A percentile compares a stretch with the other conserved stretches of the same genome.
Evolutionary conservation across 2,329 filamentous ascomycete species (phyloP).

Genomic region (Zopfia rhizophila): DNA sequence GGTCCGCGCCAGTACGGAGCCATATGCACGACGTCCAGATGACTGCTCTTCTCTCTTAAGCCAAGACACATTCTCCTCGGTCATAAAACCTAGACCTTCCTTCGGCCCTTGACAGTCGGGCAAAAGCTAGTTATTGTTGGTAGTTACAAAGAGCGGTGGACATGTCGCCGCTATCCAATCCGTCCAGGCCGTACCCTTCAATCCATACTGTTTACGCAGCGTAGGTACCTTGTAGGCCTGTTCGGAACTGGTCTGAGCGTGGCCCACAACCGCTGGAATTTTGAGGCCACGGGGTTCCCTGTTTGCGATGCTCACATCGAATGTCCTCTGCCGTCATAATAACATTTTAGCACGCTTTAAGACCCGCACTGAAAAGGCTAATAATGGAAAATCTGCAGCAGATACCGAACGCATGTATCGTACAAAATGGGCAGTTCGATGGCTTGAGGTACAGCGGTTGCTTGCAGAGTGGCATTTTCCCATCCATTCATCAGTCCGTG

Average conservation of each 20-base stretch:
- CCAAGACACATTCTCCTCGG: conserved; percentile 17
- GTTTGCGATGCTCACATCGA: neutral
- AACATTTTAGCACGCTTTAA: too few species aligned
- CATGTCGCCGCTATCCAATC: conserved; percentile 18
- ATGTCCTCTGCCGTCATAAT: conserved; percentile 5
- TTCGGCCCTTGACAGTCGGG: conserved; percentile 1
- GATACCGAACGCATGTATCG: too few species aligned
- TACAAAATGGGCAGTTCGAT: too few species aligned
- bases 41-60: conserved; percentile 24
- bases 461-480: too few species aligned
- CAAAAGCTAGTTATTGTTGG: too few species aligned
- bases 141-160: conserved; percentile 26
- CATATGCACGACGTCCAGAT: conserved; percentile 36
- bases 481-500: too few species aligned
- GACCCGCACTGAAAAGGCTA: too few species aligned
- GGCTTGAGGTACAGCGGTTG: too few species aligned
- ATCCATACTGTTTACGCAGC: conserved; percentile 12
- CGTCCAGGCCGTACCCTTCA: conserved; percentile 13
- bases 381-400: too few species aligned
- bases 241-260: too few species aligned
- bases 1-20: conserved; percentile 27
- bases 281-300: neutral
- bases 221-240: too few species aligned
- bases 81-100: conserved; percentile 6
- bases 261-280: too few species aligned